Base-by-base conservation (phyloP, 2,329 filamentous ascomycete species). In the Fonsecaea pedrosoi region DNA sequence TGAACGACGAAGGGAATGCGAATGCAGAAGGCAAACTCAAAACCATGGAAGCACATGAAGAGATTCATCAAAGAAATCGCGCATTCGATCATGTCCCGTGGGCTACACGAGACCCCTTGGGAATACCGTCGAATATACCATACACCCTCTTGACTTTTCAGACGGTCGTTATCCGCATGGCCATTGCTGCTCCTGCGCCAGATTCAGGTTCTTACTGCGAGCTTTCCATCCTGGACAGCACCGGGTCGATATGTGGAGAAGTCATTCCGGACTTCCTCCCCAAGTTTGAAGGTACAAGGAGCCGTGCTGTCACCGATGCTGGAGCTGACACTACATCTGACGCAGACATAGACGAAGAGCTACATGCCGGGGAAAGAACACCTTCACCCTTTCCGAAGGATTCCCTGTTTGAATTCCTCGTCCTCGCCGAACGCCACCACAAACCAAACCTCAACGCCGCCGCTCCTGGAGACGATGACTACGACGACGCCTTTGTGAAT, bases 401-500 rank as follows among this genome's bases (percentile, higher is more conserved):
- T 42, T 5, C 38, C 1, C 38, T 42, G 5, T 42, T 5, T 42
- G 38, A 42, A 15, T 42, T 42, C 38, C 38, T 42, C 12, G 12
- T 42, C 38, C 38, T 42, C 38, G 13, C 38, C 12, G 38, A 58
- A 42, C 30, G 55, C 35, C 30, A 40, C 30, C 55, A 58, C 35
- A 40, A 58, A 34, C 42, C 42, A 8, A 37, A 37, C n/a, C 12
- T 42, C 35, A 40, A 34, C 12, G 35, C 40, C 34, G 55, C 35
- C 25, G 18, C 55, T 6, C 40, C 35, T 2, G 35, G 55, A 25
- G 55, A 42, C 37, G 35, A 58, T 10, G 55, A 15, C 10, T 15
- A 15, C 10, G 38, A 42, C 38, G 13, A 42, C 5, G 13, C 38
- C 12, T 5, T 42, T 13, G 10, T 1, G 12, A 42, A 42, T 6